phyloP scores from a whole-genome alignment of 495 filamentous ascomycete genomes.

The Aspergillus kassunensis region DNA sequence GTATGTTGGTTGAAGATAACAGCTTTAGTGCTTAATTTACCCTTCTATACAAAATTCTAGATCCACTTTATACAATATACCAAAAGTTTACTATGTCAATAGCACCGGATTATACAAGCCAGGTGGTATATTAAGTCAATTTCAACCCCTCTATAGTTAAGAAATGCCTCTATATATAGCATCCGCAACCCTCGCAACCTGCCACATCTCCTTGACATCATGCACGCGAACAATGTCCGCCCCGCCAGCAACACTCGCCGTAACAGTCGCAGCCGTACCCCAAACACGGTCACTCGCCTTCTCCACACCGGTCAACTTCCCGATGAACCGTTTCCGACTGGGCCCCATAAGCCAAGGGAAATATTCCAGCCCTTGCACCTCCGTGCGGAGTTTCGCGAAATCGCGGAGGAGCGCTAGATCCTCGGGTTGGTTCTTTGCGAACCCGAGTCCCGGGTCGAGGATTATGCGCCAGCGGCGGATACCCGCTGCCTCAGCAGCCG shows the following conservation, averaged over 20 bases:
- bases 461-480: constrained; percentile 91
- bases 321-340: constrained; percentile 88
- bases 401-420: constrained; percentile 75
- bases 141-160: background rate
- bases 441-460: constrained; percentile 90
- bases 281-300: constrained; percentile 61
- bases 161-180: constrained; percentile 66
- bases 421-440: constrained; percentile 77
- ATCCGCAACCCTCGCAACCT: constrained; percentile 86
- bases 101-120: too few species aligned
- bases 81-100: too few species aligned
- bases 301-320: constrained; percentile 74
- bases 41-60: constrained; percentile 2
- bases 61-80: background rate
- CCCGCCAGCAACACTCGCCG: constrained; percentile 83
- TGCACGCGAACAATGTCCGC: constrained; percentile 95
- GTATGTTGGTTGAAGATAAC: constrained; percentile 30
- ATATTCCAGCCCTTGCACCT: constrained; percentile 58
- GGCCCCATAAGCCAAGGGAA: constrained; percentile 88
- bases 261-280: constrained; percentile 87
- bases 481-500: constrained; percentile 75
- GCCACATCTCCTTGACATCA: constrained; percentile 85
- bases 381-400: constrained; percentile 55
- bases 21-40: constrained; percentile 8
- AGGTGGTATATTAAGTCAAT: too few species aligned